Evolutionary conservation across 2,329 filamentous ascomycete species (phyloP).

Genomic region (Epichloe sibirici): DNA sequence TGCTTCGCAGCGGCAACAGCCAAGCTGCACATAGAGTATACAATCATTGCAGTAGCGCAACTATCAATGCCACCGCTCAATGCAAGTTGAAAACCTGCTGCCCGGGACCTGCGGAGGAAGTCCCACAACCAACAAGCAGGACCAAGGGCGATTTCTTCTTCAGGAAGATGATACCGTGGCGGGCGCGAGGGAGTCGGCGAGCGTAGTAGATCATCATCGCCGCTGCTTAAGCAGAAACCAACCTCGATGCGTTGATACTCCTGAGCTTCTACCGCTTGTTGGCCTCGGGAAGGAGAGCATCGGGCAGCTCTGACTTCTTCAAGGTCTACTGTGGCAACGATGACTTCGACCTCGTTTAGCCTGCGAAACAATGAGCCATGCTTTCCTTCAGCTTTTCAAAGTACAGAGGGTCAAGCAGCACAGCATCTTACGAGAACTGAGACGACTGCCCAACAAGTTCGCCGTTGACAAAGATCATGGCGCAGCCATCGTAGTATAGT

Average conservation of each 20-base stretch:
- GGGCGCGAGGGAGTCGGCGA: conserved; percentile 30
- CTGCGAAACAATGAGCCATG: not conserved
- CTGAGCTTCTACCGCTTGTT: conserved; percentile 7
- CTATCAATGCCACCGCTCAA: conserved; percentile 45
- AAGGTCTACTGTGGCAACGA: conserved; percentile 53
- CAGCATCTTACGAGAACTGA: conserved; percentile 41
- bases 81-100: conserved; percentile 44
- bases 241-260: conserved; percentile 11
- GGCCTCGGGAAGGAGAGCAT: conserved; percentile 3
- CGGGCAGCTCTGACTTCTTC: conserved; percentile 47
- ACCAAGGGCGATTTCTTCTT: conserved; percentile 55
- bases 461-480: conserved; percentile 53
- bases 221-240: conserved; percentile 3
- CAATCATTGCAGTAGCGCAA: conserved; percentile 29
- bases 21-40: conserved; percentile 40
- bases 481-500: conserved; percentile 11
- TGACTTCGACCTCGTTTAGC: conserved; percentile 40
- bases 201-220: conserved; percentile 18
- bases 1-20: conserved; percentile 38
- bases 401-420: conserved; percentile 24
- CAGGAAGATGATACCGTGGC: conserved; percentile 45
- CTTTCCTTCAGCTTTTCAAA: not conserved
- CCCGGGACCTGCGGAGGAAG: conserved; percentile 37
- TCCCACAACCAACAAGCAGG: conserved; percentile 58
- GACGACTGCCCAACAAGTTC: conserved; percentile 49